phyloP scores from a whole-genome alignment of 768 basidiomycete genomes.

The Favolaschia claudopus region DNA sequence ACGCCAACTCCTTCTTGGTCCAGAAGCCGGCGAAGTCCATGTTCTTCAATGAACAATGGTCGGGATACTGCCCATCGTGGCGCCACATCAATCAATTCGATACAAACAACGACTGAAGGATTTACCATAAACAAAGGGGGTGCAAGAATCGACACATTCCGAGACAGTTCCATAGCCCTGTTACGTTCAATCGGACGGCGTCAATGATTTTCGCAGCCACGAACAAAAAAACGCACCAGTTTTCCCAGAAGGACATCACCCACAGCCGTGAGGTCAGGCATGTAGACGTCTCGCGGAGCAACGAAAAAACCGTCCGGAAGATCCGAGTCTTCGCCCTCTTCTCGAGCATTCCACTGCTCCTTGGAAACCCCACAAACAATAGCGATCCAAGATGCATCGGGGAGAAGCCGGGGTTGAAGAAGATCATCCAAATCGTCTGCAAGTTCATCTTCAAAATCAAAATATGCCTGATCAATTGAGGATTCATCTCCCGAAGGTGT shows the following conservation, averaged over 20 bases:
- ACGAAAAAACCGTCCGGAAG: conserved; percentile 78
- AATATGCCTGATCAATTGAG: conserved; percentile 13
- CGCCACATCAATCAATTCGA: neutral
- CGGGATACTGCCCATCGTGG: conserved; percentile 60
- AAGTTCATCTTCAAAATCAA: conserved; percentile 19
- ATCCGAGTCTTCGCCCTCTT: conserved; percentile 40
- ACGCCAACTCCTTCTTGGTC: conserved; percentile 71
- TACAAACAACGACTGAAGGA: conserved; percentile 2
- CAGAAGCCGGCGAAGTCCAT: conserved; percentile 73
- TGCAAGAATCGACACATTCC: conserved; percentile 78
- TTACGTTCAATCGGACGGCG: neutral
- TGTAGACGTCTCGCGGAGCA: conserved; percentile 79
- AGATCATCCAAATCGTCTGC: conserved; percentile 30
- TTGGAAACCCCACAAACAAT: conserved; percentile 80
- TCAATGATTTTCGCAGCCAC: conserved; percentile 1
- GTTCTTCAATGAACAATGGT: conserved; percentile 83
- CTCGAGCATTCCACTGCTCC: conserved; percentile 52
- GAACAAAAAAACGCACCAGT: conserved; percentile 55
- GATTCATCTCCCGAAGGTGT: conserved; percentile 35
- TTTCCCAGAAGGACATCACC: conserved; percentile 83
- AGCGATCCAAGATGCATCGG: conserved; percentile 78
- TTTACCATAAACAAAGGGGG: conserved; percentile 81
- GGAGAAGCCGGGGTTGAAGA: conserved; percentile 62
- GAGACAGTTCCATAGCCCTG: conserved; percentile 86
- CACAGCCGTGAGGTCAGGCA: conserved; percentile 81